Evolutionary conservation across 352 stramenopile species (phyloP).

Genomic region (Elongisporangium prolatum): DNA sequence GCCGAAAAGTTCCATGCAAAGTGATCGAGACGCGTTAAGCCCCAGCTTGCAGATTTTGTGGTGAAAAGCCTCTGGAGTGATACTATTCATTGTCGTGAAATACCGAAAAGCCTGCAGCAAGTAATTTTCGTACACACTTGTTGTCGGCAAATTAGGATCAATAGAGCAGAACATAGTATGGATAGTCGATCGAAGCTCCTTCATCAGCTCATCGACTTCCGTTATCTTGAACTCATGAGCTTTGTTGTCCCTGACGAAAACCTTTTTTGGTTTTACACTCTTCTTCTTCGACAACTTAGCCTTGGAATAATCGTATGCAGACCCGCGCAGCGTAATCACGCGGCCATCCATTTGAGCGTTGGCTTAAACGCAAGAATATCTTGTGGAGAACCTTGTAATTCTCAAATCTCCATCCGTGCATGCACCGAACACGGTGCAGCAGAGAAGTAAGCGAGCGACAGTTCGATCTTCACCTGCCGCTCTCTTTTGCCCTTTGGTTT

Average conservation of each 20-base stretch:
- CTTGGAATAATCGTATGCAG: not conserved
- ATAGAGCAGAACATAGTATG: conserved; percentile 41
- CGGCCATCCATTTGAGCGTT: not conserved
- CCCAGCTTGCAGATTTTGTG: conserved; percentile 58
- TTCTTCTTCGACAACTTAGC: conserved; percentile 11
- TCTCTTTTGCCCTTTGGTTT: not conserved
- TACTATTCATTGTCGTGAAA: conserved; percentile 75
- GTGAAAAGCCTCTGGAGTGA: conserved; percentile 63
- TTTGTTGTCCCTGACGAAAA: not conserved
- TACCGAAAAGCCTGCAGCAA: conserved; percentile 64
- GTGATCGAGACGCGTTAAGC: conserved; percentile 28
- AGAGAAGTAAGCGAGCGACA: not conserved
- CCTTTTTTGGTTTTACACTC: not conserved
- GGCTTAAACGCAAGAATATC: not conserved
- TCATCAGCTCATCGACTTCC: conserved; percentile 41
- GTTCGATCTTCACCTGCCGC: not conserved
- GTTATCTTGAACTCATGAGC: conserved; percentile 13
- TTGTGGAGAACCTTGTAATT: not conserved
- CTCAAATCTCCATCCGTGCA: not conserved
- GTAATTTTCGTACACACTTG: conserved; percentile 51
- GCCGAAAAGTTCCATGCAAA: conserved; percentile 55
- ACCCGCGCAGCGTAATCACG: not conserved
- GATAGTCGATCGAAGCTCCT: conserved; percentile 43
- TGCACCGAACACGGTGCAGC: not conserved
- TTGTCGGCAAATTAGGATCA: conserved; percentile 27